Percentiles rank a stretch among this genome's conserved stretches.
These are phyloP conservation scores for Echinosophora koreensis DNA, from an alignment of 306 rosid species.

Conservation along the genomic window DNA sequence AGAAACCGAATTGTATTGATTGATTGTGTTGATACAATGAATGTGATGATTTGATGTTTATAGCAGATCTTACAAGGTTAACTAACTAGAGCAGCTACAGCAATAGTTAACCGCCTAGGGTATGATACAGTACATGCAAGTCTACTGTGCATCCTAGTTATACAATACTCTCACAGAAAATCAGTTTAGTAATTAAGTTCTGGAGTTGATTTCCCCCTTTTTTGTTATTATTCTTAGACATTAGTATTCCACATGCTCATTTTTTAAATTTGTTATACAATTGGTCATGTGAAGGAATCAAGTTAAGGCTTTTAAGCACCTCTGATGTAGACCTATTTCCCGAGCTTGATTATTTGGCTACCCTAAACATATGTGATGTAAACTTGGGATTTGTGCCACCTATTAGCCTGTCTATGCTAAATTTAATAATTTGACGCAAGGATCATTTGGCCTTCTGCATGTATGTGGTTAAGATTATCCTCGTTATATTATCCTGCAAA, in stretches of 20 bases:
- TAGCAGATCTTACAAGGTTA: too few species aligned
- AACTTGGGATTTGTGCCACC: slow-evolving; percentile 21
- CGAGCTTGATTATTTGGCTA: slow-evolving; percentile 17
- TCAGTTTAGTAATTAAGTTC: slow-evolving; percentile 12
- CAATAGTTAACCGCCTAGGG: too few species aligned
- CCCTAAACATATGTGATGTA: slow-evolving; percentile 13
- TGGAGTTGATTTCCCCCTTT: neutral
- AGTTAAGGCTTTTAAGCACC: slow-evolving; percentile 20
- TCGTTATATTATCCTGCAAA: slow-evolving; percentile 22
- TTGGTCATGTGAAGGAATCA: slow-evolving; percentile 26
- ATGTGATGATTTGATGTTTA: too few species aligned
- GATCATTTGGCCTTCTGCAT: slow-evolving; percentile 25
- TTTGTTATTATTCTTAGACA: neutral
- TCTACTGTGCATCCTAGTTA: too few species aligned
- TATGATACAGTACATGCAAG: too few species aligned
- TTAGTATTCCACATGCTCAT: slow-evolving; percentile 2
- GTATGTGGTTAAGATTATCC: slow-evolving; percentile 20
- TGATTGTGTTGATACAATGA: too few species aligned
- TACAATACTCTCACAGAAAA: neutral
- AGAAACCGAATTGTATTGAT: too few species aligned
- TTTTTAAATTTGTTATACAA: slow-evolving; percentile 8
- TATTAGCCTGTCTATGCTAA: slow-evolving; percentile 4
- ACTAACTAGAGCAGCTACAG: too few species aligned
- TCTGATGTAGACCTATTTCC: slow-evolving; percentile 8
- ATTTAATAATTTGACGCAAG: neutral